Evolutionary conservation across 129 eudicot species (phyloP).

Genomic region (Scalesia atractyloides): DNA sequence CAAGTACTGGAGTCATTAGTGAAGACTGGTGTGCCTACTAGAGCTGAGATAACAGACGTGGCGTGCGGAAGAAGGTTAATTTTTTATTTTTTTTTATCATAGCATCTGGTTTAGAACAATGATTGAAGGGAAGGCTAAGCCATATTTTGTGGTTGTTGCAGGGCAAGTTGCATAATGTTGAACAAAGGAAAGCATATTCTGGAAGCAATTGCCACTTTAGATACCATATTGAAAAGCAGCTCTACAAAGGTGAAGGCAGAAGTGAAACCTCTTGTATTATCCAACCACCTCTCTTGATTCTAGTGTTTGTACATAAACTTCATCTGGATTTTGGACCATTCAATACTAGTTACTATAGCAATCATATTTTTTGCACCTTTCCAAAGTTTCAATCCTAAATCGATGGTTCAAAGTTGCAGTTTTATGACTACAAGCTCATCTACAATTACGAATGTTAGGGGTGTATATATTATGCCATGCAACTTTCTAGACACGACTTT

Average conservation of each 20-base stretch:
- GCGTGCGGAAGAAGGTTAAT: slow-evolving; percentile 71
- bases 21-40: slow-evolving; percentile 77
- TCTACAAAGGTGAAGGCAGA: slow-evolving; percentile 46
- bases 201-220: slow-evolving; percentile 64
- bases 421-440: too few relatives aligned
- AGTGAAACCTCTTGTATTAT: slow-evolving; percentile 46
- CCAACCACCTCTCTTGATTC: slow-evolving; percentile 38
- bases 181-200: slow-evolving; percentile 72
- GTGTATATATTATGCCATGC: too few relatives aligned
- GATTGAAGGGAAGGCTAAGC: background rate
- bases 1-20: slow-evolving; percentile 76
- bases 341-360: too few relatives aligned
- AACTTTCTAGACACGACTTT: too few relatives aligned
- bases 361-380: too few relatives aligned
- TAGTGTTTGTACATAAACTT: background rate
- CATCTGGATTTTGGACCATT: too few relatives aligned
- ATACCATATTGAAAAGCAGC: slow-evolving; percentile 48
- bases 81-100: background rate
- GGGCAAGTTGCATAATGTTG: slow-evolving; percentile 83
- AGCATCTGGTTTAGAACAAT: background rate
- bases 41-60: slow-evolving; percentile 81
- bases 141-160: slow-evolving; percentile 26
- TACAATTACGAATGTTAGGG: too few relatives aligned
- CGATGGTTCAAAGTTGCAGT: too few relatives aligned
- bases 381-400: too few relatives aligned